Evolutionary conservation across 108 stramenopile genomes (phyloP), one percentile per base, ranked within the genome.

Genomic region (Conticribra guillardii): DNA sequence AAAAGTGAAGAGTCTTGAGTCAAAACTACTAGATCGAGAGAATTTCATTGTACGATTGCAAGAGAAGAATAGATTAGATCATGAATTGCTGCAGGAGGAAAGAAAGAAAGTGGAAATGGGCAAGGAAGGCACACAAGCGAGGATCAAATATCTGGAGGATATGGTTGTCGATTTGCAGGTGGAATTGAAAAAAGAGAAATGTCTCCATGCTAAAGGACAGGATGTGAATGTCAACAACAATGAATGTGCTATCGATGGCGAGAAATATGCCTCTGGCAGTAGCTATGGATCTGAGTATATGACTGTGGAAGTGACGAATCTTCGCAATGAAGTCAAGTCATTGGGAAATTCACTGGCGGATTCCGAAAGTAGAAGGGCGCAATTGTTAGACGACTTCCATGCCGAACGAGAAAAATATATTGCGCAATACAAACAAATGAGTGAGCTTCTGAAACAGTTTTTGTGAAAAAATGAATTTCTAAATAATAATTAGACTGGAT

Each of bases 81-180:
- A 11, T 9, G 8, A 9, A 11, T 9, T 41, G 37, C 5, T 41
- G 37, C 34, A 68, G 30, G 57, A 70, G 14, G 16, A 41, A 17
- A 60, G 41, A 26, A 26, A 27, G 11, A 26, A 51, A 29, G 4
- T 37, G 30, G 14, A 29, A 11, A 22, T 31, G 23, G 29, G 65
- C 16, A 22, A 60, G 17, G 57, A 70, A 34, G 76, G 64, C 27
- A 69, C 45, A 21, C 33, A 53, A 17, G 76, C 69, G 1, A 64
- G 76, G 26, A 69, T 77, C 46, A 33, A 54, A 52, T 77, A 77
- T 52, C 33, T 77, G 37, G 76, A 77, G 57, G 62, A 50, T 18
- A 77, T 70, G 56, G 75, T 66, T 23, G 14, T 69, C 57, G 47
- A 41, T 41, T 57, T 69, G 46, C 45, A 69, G 31, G 26, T 48